Base-by-base conservation (phyloP, 2,329 filamentous ascomycete genomes). In the Epichloe elymi region DNA sequence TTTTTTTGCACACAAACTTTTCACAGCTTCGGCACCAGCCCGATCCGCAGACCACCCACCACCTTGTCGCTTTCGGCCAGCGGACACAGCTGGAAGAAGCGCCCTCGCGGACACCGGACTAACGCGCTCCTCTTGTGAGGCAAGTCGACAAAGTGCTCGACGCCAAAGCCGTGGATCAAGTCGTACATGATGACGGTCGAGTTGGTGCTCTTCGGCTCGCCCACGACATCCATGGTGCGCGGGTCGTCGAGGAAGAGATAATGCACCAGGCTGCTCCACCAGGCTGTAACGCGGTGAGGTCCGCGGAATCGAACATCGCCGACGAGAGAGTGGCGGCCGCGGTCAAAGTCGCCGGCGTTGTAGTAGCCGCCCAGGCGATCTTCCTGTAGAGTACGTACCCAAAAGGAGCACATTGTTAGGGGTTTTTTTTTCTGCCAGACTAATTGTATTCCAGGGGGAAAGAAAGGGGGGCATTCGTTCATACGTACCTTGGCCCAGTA, bases 161-260 rank as follows among this genome's bases (percentile, higher is more conserved):
- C 71, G 6, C 80, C 79, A 59, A 88, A 83, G 1, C 85, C 85
- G 59, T 87, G 82, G 48, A 83, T 79, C 50, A 86, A 76, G 58
- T 90, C 85, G 64, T 89, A 89, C 54, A 81, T 79, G 52, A 89
- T 70, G 14, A 89, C 81, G 0, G 80, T 84, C 30, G 72, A 75
- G 59, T 85, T 85, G 4, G 80, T 85, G 53, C 78, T 80, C 63
- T 85, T 84, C 36, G 86, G 86, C 69, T 91, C 86, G 54, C 83
- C 83, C 7, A 82, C 75, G 8, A 80, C 74, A 54, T 68, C 67
- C 61, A 64, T 69, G 2, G 79, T 82, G 50, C 79, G 74, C 51
- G 75, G 72, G 56, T 82, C 78, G 57, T 82, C 79, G 36, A 82
- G 70, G 64, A 78, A 82, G 43, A 80, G 66, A 60, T 79, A 82